Conservation (phyloP, 78 protist genomes). For the slime mould (Dictyostelium discoideum) region dicty_2.7 NC_007088.5:7049501-7050000, state of each 20-base stretch:
- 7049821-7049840: slow-evolving; percentile 82
- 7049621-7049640: slow-evolving; percentile 43
- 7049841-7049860: slow-evolving; percentile 82
- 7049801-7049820: slow-evolving; percentile 70
- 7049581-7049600: neutral
- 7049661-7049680: slow-evolving; percentile 80
- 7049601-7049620: neutral
- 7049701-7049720: slow-evolving; percentile 84
- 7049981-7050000: slow-evolving; percentile 91
- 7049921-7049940: slow-evolving; percentile 89
- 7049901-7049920: slow-evolving; percentile 95
- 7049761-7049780: slow-evolving; percentile 52
- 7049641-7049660: slow-evolving; percentile 61
- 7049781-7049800: slow-evolving; percentile 72
- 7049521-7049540: neutral
- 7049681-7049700: slow-evolving; percentile 90
- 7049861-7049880: slow-evolving; percentile 62
- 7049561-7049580: too few relatives aligned
- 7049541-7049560: neutral
- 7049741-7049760: slow-evolving; percentile 91
- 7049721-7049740: slow-evolving; percentile 61
- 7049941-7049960: slow-evolving; percentile 88
- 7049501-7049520: slow-evolving; percentile 65
- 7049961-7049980: slow-evolving; percentile 84
- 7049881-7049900: slow-evolving; percentile 85